Percentiles rank a stretch among this genome's conserved stretches.
Evolutionary conservation across 768 basidiomycete species (phyloP).

Genomic region (Bullera alba): DNA sequence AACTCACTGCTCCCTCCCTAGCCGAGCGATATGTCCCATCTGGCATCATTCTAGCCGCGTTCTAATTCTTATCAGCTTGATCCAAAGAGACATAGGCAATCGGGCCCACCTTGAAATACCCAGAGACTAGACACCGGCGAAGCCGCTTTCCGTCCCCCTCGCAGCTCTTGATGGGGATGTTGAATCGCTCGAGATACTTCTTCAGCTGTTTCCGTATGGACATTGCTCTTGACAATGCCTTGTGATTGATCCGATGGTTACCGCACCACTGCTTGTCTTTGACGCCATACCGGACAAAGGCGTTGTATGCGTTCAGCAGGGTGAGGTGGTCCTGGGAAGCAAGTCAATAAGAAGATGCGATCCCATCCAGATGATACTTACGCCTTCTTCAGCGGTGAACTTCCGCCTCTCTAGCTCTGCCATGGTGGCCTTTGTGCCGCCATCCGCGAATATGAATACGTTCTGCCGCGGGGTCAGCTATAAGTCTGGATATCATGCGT

Average conservation of each 20-base stretch:
- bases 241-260: conserved; percentile 81
- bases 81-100: neutral
- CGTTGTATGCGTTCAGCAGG: conserved; percentile 88
- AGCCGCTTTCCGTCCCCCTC: conserved; percentile 77
- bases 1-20: conserved; percentile 68
- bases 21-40: conserved; percentile 92
- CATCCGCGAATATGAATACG: conserved; percentile 80
- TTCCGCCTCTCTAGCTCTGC: conserved; percentile 90
- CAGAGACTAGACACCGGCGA: conserved; percentile 80
- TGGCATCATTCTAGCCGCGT: conserved; percentile 80
- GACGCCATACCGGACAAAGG: conserved; percentile 66
- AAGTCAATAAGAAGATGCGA: conserved; percentile 1
- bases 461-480: conserved; percentile 55
- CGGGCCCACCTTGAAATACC: conserved; percentile 60
- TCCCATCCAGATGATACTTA: conserved; percentile 45
- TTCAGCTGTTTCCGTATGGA: conserved; percentile 91
- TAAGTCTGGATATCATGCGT: neutral
- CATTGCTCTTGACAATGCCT: conserved; percentile 85
- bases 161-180: conserved; percentile 73
- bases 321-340: conserved; percentile 81
- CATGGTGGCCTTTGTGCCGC: conserved; percentile 65
- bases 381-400: conserved; percentile 97
- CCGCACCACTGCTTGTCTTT: conserved; percentile 89
- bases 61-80: conserved; percentile 47
- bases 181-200: conserved; percentile 89